These are phyloP conservation scores for Tylopilus felleus DNA, from an alignment of 768 basidiomycete genomes.

Conservation along the genomic window DNA sequence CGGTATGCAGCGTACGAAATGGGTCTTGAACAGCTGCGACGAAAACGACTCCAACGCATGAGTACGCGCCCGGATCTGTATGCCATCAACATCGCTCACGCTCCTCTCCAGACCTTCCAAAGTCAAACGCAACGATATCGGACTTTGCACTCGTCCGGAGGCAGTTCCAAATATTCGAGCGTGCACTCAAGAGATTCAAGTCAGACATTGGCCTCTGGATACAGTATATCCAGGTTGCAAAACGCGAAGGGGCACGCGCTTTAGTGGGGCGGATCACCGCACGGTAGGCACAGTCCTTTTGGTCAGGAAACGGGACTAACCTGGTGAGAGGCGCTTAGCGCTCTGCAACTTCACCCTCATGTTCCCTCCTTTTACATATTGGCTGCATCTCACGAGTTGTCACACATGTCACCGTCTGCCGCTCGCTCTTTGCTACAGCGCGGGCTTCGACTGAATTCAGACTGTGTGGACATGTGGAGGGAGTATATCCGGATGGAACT, in stretches of 20 bases:
- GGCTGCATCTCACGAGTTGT: slow-evolving; percentile 79
- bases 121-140: slow-evolving; percentile 58
- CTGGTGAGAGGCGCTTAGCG: slow-evolving; percentile 42
- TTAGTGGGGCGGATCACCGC: slow-evolving; percentile 81
- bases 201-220: slow-evolving; percentile 84
- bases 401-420: slow-evolving; percentile 66
- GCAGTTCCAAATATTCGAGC: slow-evolving; percentile 88
- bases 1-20: slow-evolving; percentile 93
- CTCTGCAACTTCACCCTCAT: slow-evolving; percentile 83
- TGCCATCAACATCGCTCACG: neutral
- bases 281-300: slow-evolving; percentile 44
- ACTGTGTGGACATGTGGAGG: slow-evolving; percentile 75
- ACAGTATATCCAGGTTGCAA: slow-evolving; percentile 83
- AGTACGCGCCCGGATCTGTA: slow-evolving; percentile 42
- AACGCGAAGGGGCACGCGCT: slow-evolving; percentile 72
- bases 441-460: slow-evolving; percentile 73
- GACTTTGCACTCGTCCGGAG: slow-evolving; percentile 82
- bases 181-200: slow-evolving; percentile 86
- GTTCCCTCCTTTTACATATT: slow-evolving; percentile 77
- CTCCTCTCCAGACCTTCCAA: slow-evolving; percentile 28
- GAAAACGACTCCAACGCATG: slow-evolving; percentile 69
- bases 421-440: slow-evolving; percentile 83
- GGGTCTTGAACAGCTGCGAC: slow-evolving; percentile 74
- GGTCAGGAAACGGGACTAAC: slow-evolving; percentile 4
- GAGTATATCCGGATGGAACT: slow-evolving; percentile 93